These are phyloP conservation scores for Raffaelea albimanens DNA, from an alignment of 2,329 filamentous ascomycete species.

Conservation along the genomic window DNA sequence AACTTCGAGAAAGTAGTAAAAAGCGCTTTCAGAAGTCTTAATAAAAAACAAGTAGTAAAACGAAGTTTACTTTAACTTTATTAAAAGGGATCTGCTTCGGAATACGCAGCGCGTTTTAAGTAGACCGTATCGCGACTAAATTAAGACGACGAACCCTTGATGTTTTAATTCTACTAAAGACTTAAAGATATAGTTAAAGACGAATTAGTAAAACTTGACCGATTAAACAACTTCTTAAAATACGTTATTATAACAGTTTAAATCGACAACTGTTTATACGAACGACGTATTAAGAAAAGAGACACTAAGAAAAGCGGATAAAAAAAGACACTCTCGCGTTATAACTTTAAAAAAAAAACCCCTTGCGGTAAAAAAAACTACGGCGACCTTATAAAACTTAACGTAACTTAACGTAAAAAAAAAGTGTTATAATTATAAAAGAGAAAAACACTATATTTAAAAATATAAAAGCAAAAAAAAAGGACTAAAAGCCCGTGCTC, in stretches of 20 bases:
- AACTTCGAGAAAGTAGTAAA: background rate
- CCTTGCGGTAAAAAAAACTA: background rate
- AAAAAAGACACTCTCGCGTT: background rate
- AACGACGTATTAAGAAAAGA: background rate
- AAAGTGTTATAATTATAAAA: background rate
- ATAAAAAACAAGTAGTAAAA: background rate
- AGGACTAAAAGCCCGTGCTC: too few relatives aligned
- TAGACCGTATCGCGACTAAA: background rate
- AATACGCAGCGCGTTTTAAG: background rate
- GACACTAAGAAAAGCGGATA: background rate
- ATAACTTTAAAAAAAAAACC: background rate
- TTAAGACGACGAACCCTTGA: background rate
- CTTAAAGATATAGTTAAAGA: background rate
- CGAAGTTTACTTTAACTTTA: background rate
- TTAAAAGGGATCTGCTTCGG: background rate
- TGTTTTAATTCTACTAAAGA: background rate
- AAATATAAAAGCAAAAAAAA: background rate
- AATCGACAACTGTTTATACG: background rate
- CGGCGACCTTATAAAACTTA: background rate
- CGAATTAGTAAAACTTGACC: background rate
- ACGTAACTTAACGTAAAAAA: background rate
- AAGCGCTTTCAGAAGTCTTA: background rate
- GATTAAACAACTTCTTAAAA: background rate
- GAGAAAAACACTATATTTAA: background rate
- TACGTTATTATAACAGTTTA: background rate